These are phyloP conservation scores for Amanita exitialis DNA, from an alignment of 768 basidiomycete species.

Conservation along the genomic window DNA sequence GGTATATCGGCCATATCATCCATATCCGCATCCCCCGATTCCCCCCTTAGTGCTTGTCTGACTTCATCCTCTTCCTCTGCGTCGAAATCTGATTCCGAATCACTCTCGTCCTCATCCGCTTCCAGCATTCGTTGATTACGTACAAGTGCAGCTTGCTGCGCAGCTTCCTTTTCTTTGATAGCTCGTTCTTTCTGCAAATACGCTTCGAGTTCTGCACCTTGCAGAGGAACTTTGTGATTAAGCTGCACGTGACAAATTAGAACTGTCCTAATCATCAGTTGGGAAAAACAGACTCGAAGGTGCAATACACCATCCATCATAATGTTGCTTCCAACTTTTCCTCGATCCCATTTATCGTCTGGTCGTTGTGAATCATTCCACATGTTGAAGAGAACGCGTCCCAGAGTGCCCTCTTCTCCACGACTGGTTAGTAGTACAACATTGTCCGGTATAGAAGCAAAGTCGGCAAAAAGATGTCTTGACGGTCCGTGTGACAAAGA, in stretches of 20 bases:
- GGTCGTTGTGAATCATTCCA: conserved; percentile 83
- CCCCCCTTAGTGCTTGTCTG: conserved; percentile 41
- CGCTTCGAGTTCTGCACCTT: conserved; percentile 80
- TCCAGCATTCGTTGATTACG: conserved; percentile 85
- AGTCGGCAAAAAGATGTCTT: conserved; percentile 74
- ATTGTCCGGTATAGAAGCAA: conserved; percentile 76
- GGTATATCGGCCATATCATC: conserved; percentile 7
- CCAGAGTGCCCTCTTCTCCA: conserved; percentile 73
- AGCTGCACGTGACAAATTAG: conserved; percentile 37
- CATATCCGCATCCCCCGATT: conserved; percentile 18
- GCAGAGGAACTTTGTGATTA: conserved; percentile 80
- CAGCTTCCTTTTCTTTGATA: conserved; percentile 75
- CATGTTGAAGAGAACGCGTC: conserved; percentile 66
- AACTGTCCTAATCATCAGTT: background rate
- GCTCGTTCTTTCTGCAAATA: conserved; percentile 67
- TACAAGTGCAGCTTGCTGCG: conserved; percentile 73
- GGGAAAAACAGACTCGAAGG: conserved; percentile 41
- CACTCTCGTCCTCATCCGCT: conserved; percentile 86
- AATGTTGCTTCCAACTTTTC: conserved; percentile 78
- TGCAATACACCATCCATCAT: conserved; percentile 68
- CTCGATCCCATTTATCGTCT: conserved; percentile 81
- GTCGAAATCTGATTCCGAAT: conserved; percentile 64
- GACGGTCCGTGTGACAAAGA: conserved; percentile 91
- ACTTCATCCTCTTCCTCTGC: conserved; percentile 57
- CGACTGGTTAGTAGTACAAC: conserved; percentile 79